Evolutionary conservation across 1,139 yeast species (phyloP).

Genomic region (Yamadazyma pseudoaaseri): DNA sequence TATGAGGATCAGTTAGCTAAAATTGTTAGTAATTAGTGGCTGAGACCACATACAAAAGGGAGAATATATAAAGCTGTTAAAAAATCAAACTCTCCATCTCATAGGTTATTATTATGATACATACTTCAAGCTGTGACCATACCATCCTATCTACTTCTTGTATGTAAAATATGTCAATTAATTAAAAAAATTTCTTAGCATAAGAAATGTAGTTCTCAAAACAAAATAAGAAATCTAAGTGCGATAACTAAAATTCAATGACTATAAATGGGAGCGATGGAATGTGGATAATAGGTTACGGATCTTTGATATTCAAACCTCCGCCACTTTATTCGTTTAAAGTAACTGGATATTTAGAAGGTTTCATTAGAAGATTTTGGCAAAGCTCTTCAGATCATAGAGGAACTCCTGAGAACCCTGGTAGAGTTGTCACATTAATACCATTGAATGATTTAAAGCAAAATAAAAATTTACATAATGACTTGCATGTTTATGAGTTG

Average conservation of each 20-base stretch:
- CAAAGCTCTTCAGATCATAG: constrained; percentile 88
- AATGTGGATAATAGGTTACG: constrained; percentile 89
- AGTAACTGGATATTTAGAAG: constrained; percentile 73
- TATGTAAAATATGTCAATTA: neutral
- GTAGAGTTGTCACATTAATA: constrained; percentile 82
- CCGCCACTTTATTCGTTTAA: constrained; percentile 67
- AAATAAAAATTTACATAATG: constrained; percentile 42
- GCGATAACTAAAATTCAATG: too few relatives aligned
- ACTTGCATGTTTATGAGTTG: constrained; percentile 40
- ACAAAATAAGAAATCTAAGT: too few relatives aligned
- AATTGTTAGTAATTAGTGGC: constrained; percentile 13
- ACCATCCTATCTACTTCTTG: constrained; percentile 21
- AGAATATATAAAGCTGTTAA: too few relatives aligned
- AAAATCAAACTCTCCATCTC: too few relatives aligned
- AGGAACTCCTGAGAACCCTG: constrained; percentile 83
- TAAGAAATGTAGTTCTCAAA: too few relatives aligned
- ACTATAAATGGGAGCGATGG: constrained; percentile 17
- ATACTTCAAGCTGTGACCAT: constrained; percentile 43
- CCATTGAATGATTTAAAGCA: constrained; percentile 52
- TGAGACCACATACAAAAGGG: too few relatives aligned
- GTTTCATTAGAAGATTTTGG: constrained; percentile 86
- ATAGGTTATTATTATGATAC: too few relatives aligned
- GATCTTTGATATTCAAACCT: constrained; percentile 87
- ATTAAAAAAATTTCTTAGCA: constrained; percentile 1
- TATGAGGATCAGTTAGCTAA: constrained; percentile 57